These are phyloP conservation scores for Mortierella sp. DNA, from an alignment of 371 early-diverging fungal genomes.

Conservation along the genomic window DNA sequence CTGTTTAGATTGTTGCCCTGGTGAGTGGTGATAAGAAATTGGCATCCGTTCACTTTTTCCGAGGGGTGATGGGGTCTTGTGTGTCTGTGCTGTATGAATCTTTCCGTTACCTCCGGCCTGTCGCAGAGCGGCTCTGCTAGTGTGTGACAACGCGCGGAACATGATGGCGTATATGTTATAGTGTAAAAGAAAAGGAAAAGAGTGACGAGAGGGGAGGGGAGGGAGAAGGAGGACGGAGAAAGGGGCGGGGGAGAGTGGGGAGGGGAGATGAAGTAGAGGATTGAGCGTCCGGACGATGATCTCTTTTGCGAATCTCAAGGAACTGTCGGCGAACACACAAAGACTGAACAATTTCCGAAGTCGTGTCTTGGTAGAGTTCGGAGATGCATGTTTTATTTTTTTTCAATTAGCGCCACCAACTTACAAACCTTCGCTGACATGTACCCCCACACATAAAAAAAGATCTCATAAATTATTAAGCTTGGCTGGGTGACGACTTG, in stretches of 20 bases:
- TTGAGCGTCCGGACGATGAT: slow-evolving; percentile 14
- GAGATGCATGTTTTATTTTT: slow-evolving; percentile 5
- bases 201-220: slow-evolving; percentile 6
- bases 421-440: too few relatives aligned
- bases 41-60: background rate
- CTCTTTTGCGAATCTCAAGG: slow-evolving; percentile 11
- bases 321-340: slow-evolving; percentile 9
- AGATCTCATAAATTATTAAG: too few relatives aligned
- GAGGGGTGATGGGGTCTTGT: background rate
- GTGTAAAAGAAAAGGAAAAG: slow-evolving; percentile 8
- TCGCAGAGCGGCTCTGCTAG: slow-evolving; percentile 49
- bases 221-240: background rate
- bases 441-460: too few relatives aligned
- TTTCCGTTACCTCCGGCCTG: slow-evolving; percentile 51
- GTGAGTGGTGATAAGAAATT: background rate
- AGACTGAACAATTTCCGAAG: background rate
- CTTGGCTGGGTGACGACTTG: too few relatives aligned
- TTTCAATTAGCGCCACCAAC: background rate
- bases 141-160: slow-evolving; percentile 56
- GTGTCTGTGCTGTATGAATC: background rate
- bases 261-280: slow-evolving; percentile 21
- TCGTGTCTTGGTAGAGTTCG: background rate
- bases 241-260: slow-evolving; percentile 10
- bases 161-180: slow-evolving; percentile 29
- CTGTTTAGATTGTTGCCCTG: background rate